Conservation (phyloP, 495 filamentous ascomycete genomes). For the Aspergillus steynii region DNA sequence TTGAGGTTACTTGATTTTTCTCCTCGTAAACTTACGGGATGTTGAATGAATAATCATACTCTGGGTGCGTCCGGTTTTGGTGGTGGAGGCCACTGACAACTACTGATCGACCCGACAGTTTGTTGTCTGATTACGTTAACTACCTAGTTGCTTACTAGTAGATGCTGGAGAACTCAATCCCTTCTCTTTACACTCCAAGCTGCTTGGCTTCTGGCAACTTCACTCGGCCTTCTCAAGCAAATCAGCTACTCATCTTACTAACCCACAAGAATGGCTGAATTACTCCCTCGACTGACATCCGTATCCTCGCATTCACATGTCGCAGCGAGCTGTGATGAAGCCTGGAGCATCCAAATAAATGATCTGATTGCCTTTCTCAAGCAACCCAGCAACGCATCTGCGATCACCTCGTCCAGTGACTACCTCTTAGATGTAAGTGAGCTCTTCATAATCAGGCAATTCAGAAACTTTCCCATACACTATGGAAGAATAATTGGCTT, state of each 20-base stretch:
- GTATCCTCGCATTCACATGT: slow-evolving; percentile 12
- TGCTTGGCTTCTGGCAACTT: neutral
- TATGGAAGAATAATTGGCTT: neutral
- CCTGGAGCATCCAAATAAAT: slow-evolving; percentile 33
- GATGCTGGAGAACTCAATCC: no score
- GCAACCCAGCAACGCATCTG: slow-evolving; percentile 20
- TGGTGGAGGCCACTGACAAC: no score
- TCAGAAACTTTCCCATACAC: neutral
- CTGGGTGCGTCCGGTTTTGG: no score
- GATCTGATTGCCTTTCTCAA: slow-evolving; percentile 28
- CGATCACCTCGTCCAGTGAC: slow-evolving; percentile 14
- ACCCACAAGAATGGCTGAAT: slow-evolving; percentile 18
- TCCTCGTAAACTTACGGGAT: no score
- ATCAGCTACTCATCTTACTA: neutral
- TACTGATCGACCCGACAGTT: no score
- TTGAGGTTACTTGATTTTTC: no score
- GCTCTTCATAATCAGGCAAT: neutral
- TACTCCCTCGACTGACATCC: slow-evolving; percentile 13
- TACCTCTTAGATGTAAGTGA: slow-evolving; percentile 33
- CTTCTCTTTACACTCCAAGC: neutral
- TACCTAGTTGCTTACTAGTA: no score
- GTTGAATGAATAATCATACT: no score
- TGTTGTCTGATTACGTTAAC: no score
- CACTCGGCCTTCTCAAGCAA: neutral
- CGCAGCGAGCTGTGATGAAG: slow-evolving; percentile 17